Evolutionary conservation across 139 green algal species (phyloP).

Genomic region (Spirogloea muscicola): DNA sequence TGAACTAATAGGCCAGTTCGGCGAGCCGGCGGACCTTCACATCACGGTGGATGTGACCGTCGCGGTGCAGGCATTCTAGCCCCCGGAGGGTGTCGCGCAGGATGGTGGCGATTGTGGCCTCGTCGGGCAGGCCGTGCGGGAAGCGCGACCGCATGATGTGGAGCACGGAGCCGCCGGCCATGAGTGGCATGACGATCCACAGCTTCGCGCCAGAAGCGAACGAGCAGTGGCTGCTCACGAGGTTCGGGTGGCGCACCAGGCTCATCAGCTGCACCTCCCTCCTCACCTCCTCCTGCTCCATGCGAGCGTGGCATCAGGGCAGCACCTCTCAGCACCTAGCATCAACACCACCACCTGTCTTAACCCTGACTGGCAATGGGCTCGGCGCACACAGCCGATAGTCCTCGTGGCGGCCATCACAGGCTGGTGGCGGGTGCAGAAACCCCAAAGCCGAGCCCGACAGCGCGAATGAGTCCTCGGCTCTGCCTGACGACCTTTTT

Average conservation of each 20-base stretch:
- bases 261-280: constrained; percentile 93
- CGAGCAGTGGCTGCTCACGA: constrained; percentile 87
- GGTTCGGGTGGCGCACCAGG: constrained; percentile 85
- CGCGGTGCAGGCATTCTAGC: constrained; percentile 94
- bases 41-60: constrained; percentile 92
- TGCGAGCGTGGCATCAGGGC: too few species aligned
- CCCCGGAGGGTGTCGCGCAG: constrained; percentile 86
- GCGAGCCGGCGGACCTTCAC: too few species aligned
- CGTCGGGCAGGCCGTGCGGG: constrained; percentile 79
- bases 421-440: too few species aligned
- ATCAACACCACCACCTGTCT: too few species aligned
- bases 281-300: constrained; percentile 93
- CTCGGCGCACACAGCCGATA: too few species aligned
- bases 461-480: too few species aligned
- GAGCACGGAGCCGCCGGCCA: constrained; percentile 56
- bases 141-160: constrained; percentile 55
- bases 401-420: too few species aligned
- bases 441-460: too few species aligned
- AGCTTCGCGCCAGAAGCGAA: constrained; percentile 86
- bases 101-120: constrained; percentile 88
- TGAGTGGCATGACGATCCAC: constrained; percentile 88
- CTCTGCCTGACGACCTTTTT: too few species aligned
- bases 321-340: too few species aligned
- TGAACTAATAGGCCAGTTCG: too few species aligned
- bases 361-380: too few species aligned